Base-by-base conservation (phyloP, 371 early-diverging fungal species). In the Apophysomyces trapeziformis region DNA sequence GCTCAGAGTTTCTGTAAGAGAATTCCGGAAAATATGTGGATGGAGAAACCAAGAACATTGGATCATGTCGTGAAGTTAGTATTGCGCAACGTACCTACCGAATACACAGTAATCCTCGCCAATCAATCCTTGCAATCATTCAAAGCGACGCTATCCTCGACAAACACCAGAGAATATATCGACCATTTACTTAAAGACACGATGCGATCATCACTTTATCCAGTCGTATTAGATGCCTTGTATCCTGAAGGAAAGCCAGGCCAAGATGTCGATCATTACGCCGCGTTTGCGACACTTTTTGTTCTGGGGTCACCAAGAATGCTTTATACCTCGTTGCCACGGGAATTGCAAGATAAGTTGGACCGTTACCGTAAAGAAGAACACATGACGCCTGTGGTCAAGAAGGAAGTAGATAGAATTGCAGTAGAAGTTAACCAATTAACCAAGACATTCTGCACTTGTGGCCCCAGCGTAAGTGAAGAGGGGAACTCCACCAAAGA, bases 11-110 rank as follows among this genome's bases (percentile, higher is more conserved):
- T 83, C 44, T 83, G 83, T 61, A 75, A 83, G 21, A 72, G 76
- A 4, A 83, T 83, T 39, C 83, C 83, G 8, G 80, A 83, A 57
- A 77, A 83, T 59, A 76, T 83, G 77, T 80, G 80, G 80, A 21
- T 77, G 14, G 83, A 83, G 50, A 83, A 83, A 37, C 83, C 83
- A 11, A 59, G 77, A 35, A 75, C 80, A 14, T 56, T 83, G 60
- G 71, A 75, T 35, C 79, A 80, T 63, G 83, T 78, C 1, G 77
- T 83, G 11, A 68, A 74, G 44, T 57, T 83, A 1, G 83, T 83
- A 8, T 71, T 83, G 43, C 74, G 83, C 13, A 83, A 83, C 21
- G 74, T 83, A 4, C 83, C 83, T n/a, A 68, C 72, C 16, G 80
- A 83, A 56, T 83, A 77, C 56, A 77, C 80, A 0, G 63, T 69